These are phyloP conservation scores for Phialocephala subalpina DNA, from an alignment of 2,329 filamentous ascomycete genomes.

Conservation along the genomic window DNA sequence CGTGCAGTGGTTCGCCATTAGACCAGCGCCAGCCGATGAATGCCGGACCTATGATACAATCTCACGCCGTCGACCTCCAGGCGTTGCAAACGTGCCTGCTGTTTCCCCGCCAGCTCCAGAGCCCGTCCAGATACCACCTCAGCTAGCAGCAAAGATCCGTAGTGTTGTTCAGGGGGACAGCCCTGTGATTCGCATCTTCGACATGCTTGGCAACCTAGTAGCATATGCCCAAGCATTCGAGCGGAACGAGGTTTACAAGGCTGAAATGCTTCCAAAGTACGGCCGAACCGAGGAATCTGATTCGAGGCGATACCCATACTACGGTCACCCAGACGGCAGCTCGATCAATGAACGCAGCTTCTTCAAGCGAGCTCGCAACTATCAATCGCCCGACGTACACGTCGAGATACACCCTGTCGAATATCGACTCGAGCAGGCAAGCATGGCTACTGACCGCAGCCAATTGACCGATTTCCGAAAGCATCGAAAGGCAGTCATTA, in stretches of 20 bases:
- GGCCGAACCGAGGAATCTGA: neutral
- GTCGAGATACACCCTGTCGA: neutral
- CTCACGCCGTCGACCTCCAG: neutral
- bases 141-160: neutral
- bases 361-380: neutral
- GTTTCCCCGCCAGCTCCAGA: neutral
- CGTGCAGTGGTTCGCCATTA: neutral
- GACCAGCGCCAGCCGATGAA: neutral
- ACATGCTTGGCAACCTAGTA: conserved; percentile 6
- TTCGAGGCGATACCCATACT: neutral
- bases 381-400: neutral
- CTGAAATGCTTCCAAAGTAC: conserved; percentile 9
- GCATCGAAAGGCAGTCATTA: neutral
- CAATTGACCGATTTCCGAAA: neutral
- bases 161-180: neutral
- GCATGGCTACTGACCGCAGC: neutral
- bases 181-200: conserved; percentile 1
- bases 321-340: too few relatives aligned
- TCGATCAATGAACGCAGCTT: neutral
- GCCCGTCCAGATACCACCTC: neutral
- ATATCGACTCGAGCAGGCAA: neutral
- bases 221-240: conserved; percentile 11
- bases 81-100: neutral
- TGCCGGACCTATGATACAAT: neutral
- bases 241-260: neutral